Base-by-base conservation (phyloP, 2,329 filamentous ascomycete species). In the Colletotrichum sublineola region DNA sequence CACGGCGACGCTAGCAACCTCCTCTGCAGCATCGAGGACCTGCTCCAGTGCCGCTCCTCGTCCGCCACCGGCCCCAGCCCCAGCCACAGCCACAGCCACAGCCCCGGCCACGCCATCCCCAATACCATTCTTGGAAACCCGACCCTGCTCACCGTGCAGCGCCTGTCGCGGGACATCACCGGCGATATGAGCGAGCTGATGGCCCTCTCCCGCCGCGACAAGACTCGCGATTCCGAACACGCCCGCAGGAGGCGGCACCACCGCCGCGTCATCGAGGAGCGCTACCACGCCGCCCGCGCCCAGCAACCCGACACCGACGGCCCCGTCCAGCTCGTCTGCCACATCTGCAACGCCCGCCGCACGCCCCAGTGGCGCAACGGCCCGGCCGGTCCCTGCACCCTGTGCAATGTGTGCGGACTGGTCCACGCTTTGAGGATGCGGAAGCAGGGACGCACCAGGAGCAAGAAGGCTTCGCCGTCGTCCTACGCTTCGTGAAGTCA, bases 361-460 rank as follows among this genome's bases (percentile, higher is more conserved):
- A 64, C 62, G 8, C 62, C 62, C 1, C 50, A 64, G 33, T 64
- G 62, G 62, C 62, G 62, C 40, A 55, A 12, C 14, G 62, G 62
- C 8, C 62, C 62, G 7, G 62, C 62, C 18, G 62, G 62, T 24
- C 62, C 62, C 11, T 42, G 50, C 5, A 64, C 38, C 2, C 29
- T 64, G 11, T 64, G 62, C 50, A 64, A 64, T 20, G 62, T 64
- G 9, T 64, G 62, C 50, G 62, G 62, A 1, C 38, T 64, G 29
- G 9, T 64, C 8, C 24, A 56, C n/a, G 62, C 62, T 50, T 46
- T 44, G 62, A 38, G 62, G 50, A 52, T 55, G 50, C 62, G 62
- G 24, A 64, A 56, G 50, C 36, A 44, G 18, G 38, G 61, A 12
- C 61, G 40, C 11, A 14, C 24, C 9, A 38, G 50, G 11, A 63